Evolutionary conservation across 2,329 filamentous ascomycete genomes (phyloP).

Genomic region (Penicillium italicum): DNA sequence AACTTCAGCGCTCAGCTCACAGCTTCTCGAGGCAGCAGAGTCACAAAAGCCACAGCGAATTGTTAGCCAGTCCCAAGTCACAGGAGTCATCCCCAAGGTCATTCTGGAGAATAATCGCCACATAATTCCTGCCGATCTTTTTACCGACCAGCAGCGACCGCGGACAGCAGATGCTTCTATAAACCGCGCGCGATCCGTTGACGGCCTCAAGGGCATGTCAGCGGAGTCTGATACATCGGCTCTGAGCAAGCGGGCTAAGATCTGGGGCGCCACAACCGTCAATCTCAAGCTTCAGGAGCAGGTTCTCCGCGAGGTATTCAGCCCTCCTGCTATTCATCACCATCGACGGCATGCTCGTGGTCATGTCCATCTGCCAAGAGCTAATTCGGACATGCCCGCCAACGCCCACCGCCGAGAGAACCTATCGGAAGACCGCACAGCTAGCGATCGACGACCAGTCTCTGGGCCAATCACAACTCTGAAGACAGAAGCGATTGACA

Average conservation of each 20-base stretch:
- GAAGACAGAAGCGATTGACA: conserved; percentile 29
- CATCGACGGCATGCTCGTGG: conserved; percentile 65
- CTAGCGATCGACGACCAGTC: conserved; percentile 20
- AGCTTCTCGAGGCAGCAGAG: conserved; percentile 24
- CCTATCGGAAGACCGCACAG: conserved; percentile 33
- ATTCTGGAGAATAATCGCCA: conserved; percentile 92
- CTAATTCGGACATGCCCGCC: conserved; percentile 32
- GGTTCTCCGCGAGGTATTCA: conserved; percentile 87
- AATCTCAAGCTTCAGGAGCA: conserved; percentile 85
- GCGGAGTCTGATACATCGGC: conserved; percentile 25
- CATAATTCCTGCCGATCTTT: conserved; percentile 80
- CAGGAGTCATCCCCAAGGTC: conserved; percentile 76
- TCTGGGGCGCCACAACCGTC: conserved; percentile 87
- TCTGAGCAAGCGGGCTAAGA: conserved; percentile 50
- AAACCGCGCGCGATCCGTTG: conserved; percentile 20
- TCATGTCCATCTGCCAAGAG: conserved; percentile 60
- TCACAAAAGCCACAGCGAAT: conserved; percentile 50
- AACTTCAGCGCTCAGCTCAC: conserved; percentile 10
- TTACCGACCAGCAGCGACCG: conserved; percentile 58
- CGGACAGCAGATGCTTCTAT: conserved; percentile 33
- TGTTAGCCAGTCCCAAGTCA: conserved; percentile 72
- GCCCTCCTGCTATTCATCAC: conserved; percentile 77
- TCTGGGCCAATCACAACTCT: conserved; percentile 20
- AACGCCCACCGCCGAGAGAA: conserved; percentile 29
- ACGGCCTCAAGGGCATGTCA: conserved; percentile 18